Evolutionary conservation across 768 basidiomycete species (phyloP), one percentile per base, ranked within the genome.

Genomic region (Amanita molliuscula): DNA sequence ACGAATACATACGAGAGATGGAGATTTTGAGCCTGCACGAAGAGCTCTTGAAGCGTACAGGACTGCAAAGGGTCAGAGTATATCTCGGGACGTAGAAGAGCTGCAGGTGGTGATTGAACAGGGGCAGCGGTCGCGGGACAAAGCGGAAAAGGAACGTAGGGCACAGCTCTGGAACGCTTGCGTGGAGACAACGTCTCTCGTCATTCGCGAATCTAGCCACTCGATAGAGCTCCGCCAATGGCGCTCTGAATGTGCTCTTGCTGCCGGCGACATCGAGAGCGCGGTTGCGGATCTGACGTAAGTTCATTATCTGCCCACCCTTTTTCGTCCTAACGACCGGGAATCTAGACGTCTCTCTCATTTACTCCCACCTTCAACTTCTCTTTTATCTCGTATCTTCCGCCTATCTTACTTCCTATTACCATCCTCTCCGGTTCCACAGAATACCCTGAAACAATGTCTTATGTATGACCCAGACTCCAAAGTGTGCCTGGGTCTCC

Each of bases 391-490:
- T 52, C 82, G 77, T 36, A 81, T 89, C 57, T 84, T 89, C 67
- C 79, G 85, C 43, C 69, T 93, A 23, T 76, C 86, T 0, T 91
- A 87, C 62, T 90, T 93, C 73, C 75, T 93, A 57, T 77, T 86
- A 43, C 78, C 82, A n/a, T 70, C 77, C 3, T 74, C 78, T 0
- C 63, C 79, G 2, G 71, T 77, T 0, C 78, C 88, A 1, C 68
- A 87, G 42, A 70, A 80, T 26, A 78, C 82, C 6, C 77, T 99
- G 53, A 97, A 96, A 60, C 88, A 93, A 64, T 98, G 95, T 60
- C 77, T 99, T 1, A 87, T 90, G 63, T 83, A 81, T 57, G 95
- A 98, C 63, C 95, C 95, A 7, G 95, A 99, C 62, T 92, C 88
- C 1, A 81, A 82, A 44, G 66, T 80, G 1, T 97, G 95, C 63